Base-by-base conservation (phyloP, 2,329 filamentous ascomycete genomes). In the Fusarium gaditjirri region DNA sequence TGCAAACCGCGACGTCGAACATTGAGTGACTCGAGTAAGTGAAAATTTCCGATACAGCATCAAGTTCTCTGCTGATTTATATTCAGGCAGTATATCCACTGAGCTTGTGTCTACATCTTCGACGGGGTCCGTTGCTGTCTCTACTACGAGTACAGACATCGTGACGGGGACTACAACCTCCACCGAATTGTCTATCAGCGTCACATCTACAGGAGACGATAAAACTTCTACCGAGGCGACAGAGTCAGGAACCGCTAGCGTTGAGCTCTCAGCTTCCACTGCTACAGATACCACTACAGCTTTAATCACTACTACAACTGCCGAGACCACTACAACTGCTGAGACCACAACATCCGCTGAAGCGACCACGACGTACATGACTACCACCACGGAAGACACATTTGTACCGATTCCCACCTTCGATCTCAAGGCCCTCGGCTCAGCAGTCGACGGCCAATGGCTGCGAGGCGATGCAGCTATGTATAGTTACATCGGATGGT, bases 31-130 rank as follows among this genome's bases (percentile, higher is more conserved):
- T 17, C 21, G 8, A 17, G 44, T 49, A 5, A 9, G 27, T 12
- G 4, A 13, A n/a, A 9, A 9, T 5, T 13, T 6, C 3, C 12
- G 0, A 6, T 12, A 2, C 4, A 31, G 21, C 0, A 47, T 13
- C 10, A 6, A 6, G 3, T n/a, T 6, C 1, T 47, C n/a, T 17
- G 9, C 8, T 31, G 4, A 31, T 49, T 7, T 0, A 9, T 13
- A 0, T 31, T 9, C 7, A 49, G 44, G 21, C 2, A n/a, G 3
- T 1, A 10, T 23, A 4, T 17, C 10, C 23, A 31, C 44, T 1
- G 44, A 49, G 7, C 0, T 2, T 16, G 3, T 8, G 5, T 49
- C 27, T 17, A 3, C 21, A 0, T 23, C 44, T 1, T 13, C 14
- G 2, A 23, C 27, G 3, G 14, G 2, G 23, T 31, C 27, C 1